Conservation (phyloP, 2,329 filamentous ascomycete species). For the Didymella arachidicola region DNA sequence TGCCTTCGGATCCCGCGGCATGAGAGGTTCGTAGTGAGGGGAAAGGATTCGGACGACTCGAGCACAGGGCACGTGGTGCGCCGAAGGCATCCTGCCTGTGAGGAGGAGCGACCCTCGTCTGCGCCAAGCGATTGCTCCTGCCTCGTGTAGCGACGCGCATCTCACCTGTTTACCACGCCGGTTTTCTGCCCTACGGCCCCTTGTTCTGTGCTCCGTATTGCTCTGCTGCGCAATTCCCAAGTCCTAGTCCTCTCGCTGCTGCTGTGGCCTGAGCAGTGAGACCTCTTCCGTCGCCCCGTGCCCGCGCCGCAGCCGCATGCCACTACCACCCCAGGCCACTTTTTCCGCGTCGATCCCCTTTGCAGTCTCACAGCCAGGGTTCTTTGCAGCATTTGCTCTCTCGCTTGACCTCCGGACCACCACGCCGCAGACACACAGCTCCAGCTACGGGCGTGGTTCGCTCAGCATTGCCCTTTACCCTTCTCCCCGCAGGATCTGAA, state of each 20-base stretch:
- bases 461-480: constrained; percentile 22
- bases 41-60: not conserved
- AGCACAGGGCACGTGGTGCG: constrained; percentile 6
- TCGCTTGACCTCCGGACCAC: constrained; percentile 14
- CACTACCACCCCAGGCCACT: constrained; percentile 19
- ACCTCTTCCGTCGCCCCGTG: constrained; percentile 21
- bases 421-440: constrained; percentile 13
- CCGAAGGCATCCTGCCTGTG: not conserved
- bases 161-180: constrained; percentile 12
- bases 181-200: constrained; percentile 4
- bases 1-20: constrained; percentile 5
- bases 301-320: constrained; percentile 12
- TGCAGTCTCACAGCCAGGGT: constrained; percentile 14
- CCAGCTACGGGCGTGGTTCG: constrained; percentile 4
- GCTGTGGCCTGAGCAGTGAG: constrained; percentile 12
- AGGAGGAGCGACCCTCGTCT: constrained; percentile 5
- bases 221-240: constrained; percentile 1
- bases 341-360: constrained; percentile 16
- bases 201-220: constrained; percentile 1
- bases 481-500: constrained; percentile 20
- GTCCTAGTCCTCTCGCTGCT: constrained; percentile 13
- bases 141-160: constrained; percentile 18
- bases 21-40: not conserved
- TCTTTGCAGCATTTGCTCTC: constrained; percentile 10
- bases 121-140: constrained; percentile 12